Evolutionary conservation across 2,329 filamentous ascomycete genomes (phyloP).

Genomic region (Diplocarpon rosae): DNA sequence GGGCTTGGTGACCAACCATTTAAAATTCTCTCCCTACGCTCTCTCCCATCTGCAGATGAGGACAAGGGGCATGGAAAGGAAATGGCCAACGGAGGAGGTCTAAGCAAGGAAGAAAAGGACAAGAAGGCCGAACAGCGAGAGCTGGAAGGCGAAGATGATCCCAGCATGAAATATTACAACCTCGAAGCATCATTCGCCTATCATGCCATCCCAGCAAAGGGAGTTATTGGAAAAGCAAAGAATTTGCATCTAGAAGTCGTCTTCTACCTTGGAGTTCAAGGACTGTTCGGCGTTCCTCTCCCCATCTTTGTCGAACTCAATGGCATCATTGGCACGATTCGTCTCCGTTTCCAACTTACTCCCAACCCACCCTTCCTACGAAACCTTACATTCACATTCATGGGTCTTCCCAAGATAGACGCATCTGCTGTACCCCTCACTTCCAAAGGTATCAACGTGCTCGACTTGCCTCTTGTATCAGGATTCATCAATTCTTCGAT

Average conservation of each 20-base stretch:
- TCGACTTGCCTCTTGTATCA: slow-evolving; percentile 13
- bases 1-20: slow-evolving; percentile 15
- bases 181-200: slow-evolving; percentile 16
- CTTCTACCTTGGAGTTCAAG: slow-evolving; percentile 15
- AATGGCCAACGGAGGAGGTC: slow-evolving; percentile 1
- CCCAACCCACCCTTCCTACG: slow-evolving; percentile 14
- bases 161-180: slow-evolving; percentile 13
- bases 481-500: slow-evolving; percentile 16
- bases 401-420: slow-evolving; percentile 16
- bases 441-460: slow-evolving; percentile 14
- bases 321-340: slow-evolving; percentile 15
- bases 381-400: slow-evolving; percentile 17
- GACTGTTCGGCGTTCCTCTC: slow-evolving; percentile 12
- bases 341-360: slow-evolving; percentile 14
- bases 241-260: slow-evolving; percentile 18
- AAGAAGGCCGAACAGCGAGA: slow-evolving; percentile 13
- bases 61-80: slow-evolving; percentile 6
- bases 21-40: slow-evolving; percentile 13
- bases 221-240: slow-evolving; percentile 17
- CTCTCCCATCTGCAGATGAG: slow-evolving; percentile 13
- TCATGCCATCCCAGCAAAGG: slow-evolving; percentile 15
- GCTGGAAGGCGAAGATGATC: slow-evolving; percentile 13
- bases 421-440: slow-evolving; percentile 14
- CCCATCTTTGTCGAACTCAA: slow-evolving; percentile 16
- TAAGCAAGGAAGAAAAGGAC: slow-evolving; percentile 11